These are phyloP conservation scores for Cercospora sp. DNA, from an alignment of 2,329 filamentous ascomycete genomes.

Conservation along the genomic window DNA sequence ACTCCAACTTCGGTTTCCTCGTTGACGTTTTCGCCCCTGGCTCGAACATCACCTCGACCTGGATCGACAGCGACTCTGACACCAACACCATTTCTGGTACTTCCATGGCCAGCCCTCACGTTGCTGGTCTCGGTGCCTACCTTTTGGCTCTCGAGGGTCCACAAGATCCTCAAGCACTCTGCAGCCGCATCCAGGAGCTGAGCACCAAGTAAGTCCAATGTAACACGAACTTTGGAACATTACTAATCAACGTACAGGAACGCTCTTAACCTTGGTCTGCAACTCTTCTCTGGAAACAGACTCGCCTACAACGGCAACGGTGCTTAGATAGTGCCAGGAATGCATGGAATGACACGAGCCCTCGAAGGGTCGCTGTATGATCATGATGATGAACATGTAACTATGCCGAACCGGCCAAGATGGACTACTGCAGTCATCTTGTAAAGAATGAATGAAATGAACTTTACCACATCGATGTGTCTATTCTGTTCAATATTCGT, in stretches of 20 bases:
- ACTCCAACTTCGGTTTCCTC: constrained; percentile 44
- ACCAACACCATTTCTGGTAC: constrained; percentile 57
- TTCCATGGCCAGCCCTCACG: constrained; percentile 67
- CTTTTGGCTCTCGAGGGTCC: constrained; percentile 57
- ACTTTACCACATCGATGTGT: not conserved
- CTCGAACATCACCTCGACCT: constrained; percentile 48
- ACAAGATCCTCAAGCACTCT: constrained; percentile 48
- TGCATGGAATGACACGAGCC: not conserved
- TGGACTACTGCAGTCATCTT: constrained; percentile 14
- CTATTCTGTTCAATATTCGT: not conserved
- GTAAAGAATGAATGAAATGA: not conserved
- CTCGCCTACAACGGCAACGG: constrained; percentile 57
- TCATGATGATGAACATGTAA: constrained; percentile 3
- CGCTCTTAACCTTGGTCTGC: constrained; percentile 10
- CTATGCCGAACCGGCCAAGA: not conserved
- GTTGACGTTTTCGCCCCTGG: constrained; percentile 52
- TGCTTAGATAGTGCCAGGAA: not conserved
- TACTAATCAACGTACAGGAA: not conserved
- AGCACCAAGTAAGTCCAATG: constrained; percentile 40
- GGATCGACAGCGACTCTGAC: constrained; percentile 48
- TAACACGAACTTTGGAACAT: constrained; percentile 47
- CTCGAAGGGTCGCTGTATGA: constrained; percentile 3
- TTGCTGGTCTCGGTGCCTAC: constrained; percentile 68
- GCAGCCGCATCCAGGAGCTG: constrained; percentile 49
- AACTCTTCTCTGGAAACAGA: constrained; percentile 8